Base-by-base conservation (phyloP, 1,139 yeast genomes). In the Scheffersomyces parashehatae region DNA sequence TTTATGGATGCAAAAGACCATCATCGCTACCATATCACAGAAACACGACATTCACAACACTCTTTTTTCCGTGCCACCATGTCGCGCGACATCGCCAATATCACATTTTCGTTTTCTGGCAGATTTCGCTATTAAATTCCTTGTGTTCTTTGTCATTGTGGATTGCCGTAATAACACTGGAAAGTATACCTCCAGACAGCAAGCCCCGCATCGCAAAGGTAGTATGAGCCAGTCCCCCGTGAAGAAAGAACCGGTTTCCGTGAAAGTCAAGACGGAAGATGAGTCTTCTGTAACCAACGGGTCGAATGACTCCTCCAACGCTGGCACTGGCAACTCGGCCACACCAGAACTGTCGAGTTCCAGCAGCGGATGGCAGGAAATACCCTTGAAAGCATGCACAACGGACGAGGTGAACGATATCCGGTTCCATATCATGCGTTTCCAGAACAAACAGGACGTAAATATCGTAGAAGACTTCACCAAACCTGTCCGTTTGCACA, bases 401-500 rank as follows among this genome's bases (percentile, higher is more conserved):
- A 71, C 75, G 42, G 85, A 84, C 33, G 97, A 89, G 47, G 67
- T 88, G 29, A 82, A 81, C 39, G 89, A 86, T 47, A 77, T 85
- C 41, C 76, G 96, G 48, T 86, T 84, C 50, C 97, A 93, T 61
- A 77, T 93, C 29, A 67, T 91, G 68, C 85, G 85, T 63, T 89
- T 93, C 59, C 95, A 86, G 56, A 76, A 88, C 32, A 82, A 83
- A 50, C 78, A 81, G 53, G 76, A 78, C 38, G 85, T 93, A 29
- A 88, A 88, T 51, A 93, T 95, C 5, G 69, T 73, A 28, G 71
- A 73, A 31, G 83, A 83, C 51, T 91, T 91, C 62, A 83, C 82
- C 41, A 78, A 79, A 46, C 99, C 99, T 0, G 85, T 91, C 13
- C 73, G 97, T 53, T 71, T 91, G 57, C 97, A 90, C 62, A 77